phyloP scores from a whole-genome alignment of 768 basidiomycete genomes.

The Pisolithus microcarpus region DNA sequence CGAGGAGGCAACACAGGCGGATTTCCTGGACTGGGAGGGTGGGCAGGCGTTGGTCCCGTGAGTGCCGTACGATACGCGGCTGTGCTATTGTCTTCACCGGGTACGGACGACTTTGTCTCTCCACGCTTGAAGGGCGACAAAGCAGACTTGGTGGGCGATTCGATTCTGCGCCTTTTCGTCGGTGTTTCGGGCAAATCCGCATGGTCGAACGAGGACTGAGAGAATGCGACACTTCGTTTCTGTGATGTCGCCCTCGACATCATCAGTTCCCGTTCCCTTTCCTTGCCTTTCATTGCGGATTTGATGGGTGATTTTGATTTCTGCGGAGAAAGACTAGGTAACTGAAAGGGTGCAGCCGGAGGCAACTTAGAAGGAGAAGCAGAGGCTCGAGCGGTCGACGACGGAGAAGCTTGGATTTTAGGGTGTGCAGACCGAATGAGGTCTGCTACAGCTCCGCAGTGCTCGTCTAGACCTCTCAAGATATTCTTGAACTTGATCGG shows the following conservation, averaged over 20 bases:
- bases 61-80: slow-evolving; percentile 17
- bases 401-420: slow-evolving; percentile 1
- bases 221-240: slow-evolving; percentile 27
- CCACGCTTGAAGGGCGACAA: slow-evolving; percentile 7
- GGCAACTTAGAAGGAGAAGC: neutral
- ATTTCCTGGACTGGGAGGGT: neutral
- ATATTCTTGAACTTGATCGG: no score
- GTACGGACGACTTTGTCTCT: neutral
- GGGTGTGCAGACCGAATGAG: neutral
- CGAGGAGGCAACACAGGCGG: neutral
- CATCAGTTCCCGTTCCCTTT: slow-evolving; percentile 11
- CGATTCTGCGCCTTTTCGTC: slow-evolving; percentile 33
- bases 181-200: slow-evolving; percentile 35
- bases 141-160: slow-evolving; percentile 9
- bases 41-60: neutral
- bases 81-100: neutral
- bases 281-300: slow-evolving; percentile 11
- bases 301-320: slow-evolving; percentile 15
- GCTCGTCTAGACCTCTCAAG: no score
- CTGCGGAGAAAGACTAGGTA: slow-evolving; percentile 4
- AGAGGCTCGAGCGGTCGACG: neutral
- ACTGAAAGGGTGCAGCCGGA: neutral
- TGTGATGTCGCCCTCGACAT: slow-evolving; percentile 29
- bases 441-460: no score
- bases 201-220: slow-evolving; percentile 7